These are phyloP conservation scores for Echites panduratus DNA, from an alignment of 257 asterid genomes.

Conservation along the genomic window DNA sequence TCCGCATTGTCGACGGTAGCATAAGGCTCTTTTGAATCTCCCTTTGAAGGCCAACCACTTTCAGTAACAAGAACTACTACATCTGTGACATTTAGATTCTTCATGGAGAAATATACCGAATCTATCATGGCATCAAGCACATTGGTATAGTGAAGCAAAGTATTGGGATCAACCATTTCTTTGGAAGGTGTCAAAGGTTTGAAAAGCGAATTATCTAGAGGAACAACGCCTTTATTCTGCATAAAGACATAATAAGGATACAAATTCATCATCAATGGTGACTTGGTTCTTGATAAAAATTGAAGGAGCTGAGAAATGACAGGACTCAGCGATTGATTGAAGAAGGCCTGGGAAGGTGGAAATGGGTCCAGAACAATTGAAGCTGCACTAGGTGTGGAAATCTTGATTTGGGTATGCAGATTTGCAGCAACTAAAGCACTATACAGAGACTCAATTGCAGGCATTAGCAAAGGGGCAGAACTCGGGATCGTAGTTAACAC, in stretches of 20 bases:
- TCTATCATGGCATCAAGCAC: slow-evolving; percentile 95
- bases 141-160: slow-evolving; percentile 80
- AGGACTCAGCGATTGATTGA: slow-evolving; percentile 65
- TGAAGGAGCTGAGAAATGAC: slow-evolving; percentile 57
- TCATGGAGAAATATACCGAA: slow-evolving; percentile 90
- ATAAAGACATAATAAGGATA: slow-evolving; percentile 93
- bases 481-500: slow-evolving; percentile 73
- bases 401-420: slow-evolving; percentile 68
- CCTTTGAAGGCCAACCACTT: slow-evolving; percentile 95
- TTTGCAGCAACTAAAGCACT: slow-evolving; percentile 81
- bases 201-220: slow-evolving; percentile 74
- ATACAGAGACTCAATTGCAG: slow-evolving; percentile 89
- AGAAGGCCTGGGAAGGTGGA: slow-evolving; percentile 94
- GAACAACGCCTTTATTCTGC: slow-evolving; percentile 97
- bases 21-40: slow-evolving; percentile 87
- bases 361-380: slow-evolving; percentile 76
- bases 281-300: slow-evolving; percentile 68
- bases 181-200: slow-evolving; percentile 90
- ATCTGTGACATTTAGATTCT: slow-evolving; percentile 71
- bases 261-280: slow-evolving; percentile 97
- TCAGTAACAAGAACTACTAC: slow-evolving; percentile 75
- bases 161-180: slow-evolving; percentile 95
- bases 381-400: slow-evolving; percentile 82
- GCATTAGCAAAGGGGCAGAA: slow-evolving; percentile 80
- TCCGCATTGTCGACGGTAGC: slow-evolving; percentile 85